These are phyloP conservation scores for Serendipita sp. DNA, from an alignment of 768 basidiomycete species.

Conservation along the genomic window DNA sequence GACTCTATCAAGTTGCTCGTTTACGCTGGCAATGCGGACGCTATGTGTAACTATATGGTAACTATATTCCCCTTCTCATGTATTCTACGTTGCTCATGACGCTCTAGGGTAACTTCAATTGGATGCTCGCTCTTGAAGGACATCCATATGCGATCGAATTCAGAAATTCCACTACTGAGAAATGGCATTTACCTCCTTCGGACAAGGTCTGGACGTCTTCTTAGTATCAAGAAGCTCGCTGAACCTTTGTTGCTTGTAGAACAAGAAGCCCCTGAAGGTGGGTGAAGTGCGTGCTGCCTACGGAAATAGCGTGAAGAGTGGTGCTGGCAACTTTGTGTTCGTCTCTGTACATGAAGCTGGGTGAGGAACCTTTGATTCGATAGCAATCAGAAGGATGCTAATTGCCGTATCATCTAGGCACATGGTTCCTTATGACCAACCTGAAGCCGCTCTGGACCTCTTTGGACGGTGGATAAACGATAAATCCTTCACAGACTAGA, in stretches of 20 bases:
- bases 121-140: constrained; percentile 3
- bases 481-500: constrained; percentile 17
- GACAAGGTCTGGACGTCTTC: not conserved
- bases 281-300: constrained; percentile 62
- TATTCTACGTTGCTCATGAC: not conserved
- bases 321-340: constrained; percentile 73
- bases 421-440: constrained; percentile 85
- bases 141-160: not conserved
- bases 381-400: not conserved
- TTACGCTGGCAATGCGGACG: constrained; percentile 81
- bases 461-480: constrained; percentile 26
- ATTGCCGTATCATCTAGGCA: constrained; percentile 39
- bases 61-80: constrained; percentile 14
- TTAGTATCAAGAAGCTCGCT: not conserved
- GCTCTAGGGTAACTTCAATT: not conserved
- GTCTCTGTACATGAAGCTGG: constrained; percentile 68
- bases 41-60: constrained; percentile 79
- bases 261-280: constrained; percentile 57
- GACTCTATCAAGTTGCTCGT: constrained; percentile 72
- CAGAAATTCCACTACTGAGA: not conserved
- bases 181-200: constrained; percentile 6
- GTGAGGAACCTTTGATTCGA: constrained; percentile 26
- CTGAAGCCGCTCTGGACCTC: constrained; percentile 62
- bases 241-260: constrained; percentile 32
- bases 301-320: constrained; percentile 32